Evolutionary conservation across 1,139 yeast genomes (phyloP).

Genomic region (Hyphopichia khmerensis): DNA sequence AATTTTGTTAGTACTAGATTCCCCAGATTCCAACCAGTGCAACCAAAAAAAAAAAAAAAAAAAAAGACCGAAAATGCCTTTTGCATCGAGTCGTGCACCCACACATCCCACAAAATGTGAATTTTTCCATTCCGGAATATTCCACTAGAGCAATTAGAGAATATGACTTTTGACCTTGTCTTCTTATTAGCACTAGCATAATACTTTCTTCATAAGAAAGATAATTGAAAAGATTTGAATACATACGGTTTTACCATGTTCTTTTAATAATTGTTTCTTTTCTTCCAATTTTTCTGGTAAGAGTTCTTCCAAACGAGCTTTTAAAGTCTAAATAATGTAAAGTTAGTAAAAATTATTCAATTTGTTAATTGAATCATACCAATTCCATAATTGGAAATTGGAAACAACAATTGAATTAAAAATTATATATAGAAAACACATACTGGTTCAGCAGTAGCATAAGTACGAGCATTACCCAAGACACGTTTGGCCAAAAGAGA

Average conservation of each 20-base stretch:
- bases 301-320: conserved; percentile 90
- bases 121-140: too few relatives aligned
- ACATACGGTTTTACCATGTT: conserved; percentile 79
- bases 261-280: conserved; percentile 85
- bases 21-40: not conserved
- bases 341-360: conserved; percentile 11
- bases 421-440: conserved; percentile 13
- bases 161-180: too few relatives aligned
- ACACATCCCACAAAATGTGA: too few relatives aligned
- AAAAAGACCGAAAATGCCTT: not conserved
- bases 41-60: not conserved
- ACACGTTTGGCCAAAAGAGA: conserved; percentile 32
- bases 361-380: too few relatives aligned
- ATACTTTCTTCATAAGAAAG: too few relatives aligned
- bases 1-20: conserved; percentile 11
- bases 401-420: too few relatives aligned
- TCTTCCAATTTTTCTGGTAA: conserved; percentile 91
- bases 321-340: conserved; percentile 53
- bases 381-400: too few relatives aligned
- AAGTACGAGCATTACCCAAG: conserved; percentile 38
- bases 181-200: too few relatives aligned
- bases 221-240: too few relatives aligned
- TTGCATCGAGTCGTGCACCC: too few relatives aligned
- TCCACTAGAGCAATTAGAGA: too few relatives aligned
- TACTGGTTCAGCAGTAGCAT: conserved; percentile 59